Percentiles rank a stretch among this genome's conserved stretches.
Conservation (phyloP, 208 protist genomes). For the Leishmania tropica region DNA sequence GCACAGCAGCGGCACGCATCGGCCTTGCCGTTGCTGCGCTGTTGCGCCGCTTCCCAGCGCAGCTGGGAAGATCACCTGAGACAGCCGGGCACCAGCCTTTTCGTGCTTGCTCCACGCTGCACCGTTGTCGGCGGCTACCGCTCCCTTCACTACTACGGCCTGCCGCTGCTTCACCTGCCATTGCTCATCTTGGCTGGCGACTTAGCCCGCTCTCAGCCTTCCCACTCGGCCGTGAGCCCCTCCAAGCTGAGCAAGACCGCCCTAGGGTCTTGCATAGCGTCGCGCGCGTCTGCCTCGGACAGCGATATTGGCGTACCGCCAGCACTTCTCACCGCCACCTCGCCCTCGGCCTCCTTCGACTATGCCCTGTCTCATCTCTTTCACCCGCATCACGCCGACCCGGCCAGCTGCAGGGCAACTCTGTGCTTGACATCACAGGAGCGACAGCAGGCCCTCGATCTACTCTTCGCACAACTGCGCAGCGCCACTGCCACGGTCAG, state of each 20-base stretch:
- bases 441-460: constrained; percentile 1
- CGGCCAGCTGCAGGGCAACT: constrained; percentile 2
- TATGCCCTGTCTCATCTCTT: constrained; percentile 23
- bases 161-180: constrained; percentile 60
- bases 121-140: constrained; percentile 50
- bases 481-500: not conserved
- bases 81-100: not conserved
- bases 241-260: not conserved
- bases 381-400: constrained; percentile 32
- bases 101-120: constrained; percentile 36
- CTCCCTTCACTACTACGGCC: constrained; percentile 66
- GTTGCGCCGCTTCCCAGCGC: not conserved
- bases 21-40: constrained; percentile 41
- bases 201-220: not conserved
- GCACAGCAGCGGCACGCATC: constrained; percentile 27
- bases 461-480: constrained; percentile 4
- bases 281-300: not conserved
- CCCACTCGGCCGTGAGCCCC: not conserved
- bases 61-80: not conserved
- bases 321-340: not conserved
- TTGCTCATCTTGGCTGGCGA: constrained; percentile 26
- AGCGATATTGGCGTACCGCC: not conserved
- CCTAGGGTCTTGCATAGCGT: no score
- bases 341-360: constrained; percentile 8
- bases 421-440: constrained; percentile 28